Percentiles rank a stretch among this genome's conserved stretches.
Evolutionary conservation across 192 early-diverging fungal genomes (phyloP).

Genomic region (Phycomyces nitens): DNA sequence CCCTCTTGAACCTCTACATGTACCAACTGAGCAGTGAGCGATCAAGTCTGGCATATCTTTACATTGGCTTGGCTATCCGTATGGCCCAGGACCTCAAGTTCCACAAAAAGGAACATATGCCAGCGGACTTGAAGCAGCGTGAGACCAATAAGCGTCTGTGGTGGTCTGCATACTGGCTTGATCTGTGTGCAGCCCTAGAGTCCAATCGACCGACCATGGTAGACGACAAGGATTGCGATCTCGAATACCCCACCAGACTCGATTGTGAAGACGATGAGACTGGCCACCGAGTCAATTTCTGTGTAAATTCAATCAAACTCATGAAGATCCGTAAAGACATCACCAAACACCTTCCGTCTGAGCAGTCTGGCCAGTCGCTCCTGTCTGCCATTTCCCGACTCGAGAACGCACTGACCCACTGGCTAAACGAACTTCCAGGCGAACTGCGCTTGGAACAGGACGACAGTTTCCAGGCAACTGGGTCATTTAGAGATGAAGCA

Average conservation of each 20-base stretch:
- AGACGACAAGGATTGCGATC: slow-evolving; percentile 41
- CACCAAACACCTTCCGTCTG: slow-evolving; percentile 40
- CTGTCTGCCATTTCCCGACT: slow-evolving; percentile 41
- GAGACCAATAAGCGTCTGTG: slow-evolving; percentile 40
- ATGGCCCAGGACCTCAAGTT: slow-evolving; percentile 44
- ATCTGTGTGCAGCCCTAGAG: slow-evolving; percentile 41
- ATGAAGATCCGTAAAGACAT: slow-evolving; percentile 43
- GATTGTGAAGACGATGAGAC: slow-evolving; percentile 38
- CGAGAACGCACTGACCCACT: slow-evolving; percentile 36
- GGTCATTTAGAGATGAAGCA: slow-evolving; percentile 35
- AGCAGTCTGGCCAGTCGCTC: slow-evolving; percentile 41
- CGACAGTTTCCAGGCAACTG: slow-evolving; percentile 18
- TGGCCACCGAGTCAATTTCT: slow-evolving; percentile 33
- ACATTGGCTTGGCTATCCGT: slow-evolving; percentile 40
- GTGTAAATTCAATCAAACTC: slow-evolving; percentile 40
- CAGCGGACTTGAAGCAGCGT: slow-evolving; percentile 29
- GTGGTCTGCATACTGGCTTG: slow-evolving; percentile 45
- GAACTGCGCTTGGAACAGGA: slow-evolving; percentile 34
- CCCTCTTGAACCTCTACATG: slow-evolving; percentile 41
- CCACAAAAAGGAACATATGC: slow-evolving; percentile 37
- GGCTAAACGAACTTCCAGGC: slow-evolving; percentile 31
- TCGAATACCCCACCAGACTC: slow-evolving; percentile 34
- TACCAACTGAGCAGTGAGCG: slow-evolving; percentile 39
- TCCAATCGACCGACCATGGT: slow-evolving; percentile 43
- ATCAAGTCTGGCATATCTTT: slow-evolving; percentile 36